Base-by-base conservation (phyloP, 116 monocot genomes). In the Posidonia oceanica region DNA sequence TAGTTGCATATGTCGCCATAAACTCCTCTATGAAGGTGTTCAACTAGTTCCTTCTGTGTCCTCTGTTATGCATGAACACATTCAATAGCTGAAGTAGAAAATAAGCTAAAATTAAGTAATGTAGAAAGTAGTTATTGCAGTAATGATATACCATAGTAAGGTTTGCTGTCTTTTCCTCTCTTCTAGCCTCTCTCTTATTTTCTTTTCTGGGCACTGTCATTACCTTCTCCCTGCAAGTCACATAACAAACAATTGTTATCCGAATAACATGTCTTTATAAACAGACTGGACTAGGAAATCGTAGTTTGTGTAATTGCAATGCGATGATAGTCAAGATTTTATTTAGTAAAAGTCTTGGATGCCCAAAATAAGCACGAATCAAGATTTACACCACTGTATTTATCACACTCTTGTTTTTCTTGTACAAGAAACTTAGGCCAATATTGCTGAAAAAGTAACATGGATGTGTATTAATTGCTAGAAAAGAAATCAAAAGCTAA, bases 1-100 rank as follows among this genome's bases (percentile, higher is more conserved):
- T 85, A 87, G 29, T 98, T 90, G 64, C 88, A 89, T 59, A 96
- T 91, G 29, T 98, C 98, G 77, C 80, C 84, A 87, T 93, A 93
- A 66, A 93, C 88, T 63, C 90, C 90, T 78, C 84, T 98, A 52
- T 85, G 83, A 2, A 98, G 76, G 44, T 93, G 89, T 66, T 98
- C 93, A 68, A 93, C 62, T 62, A 98, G 69, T 81, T 98, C 98
- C 29, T 88, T 87, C 68, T 93, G 88, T 39, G 93, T 93, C 71
- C 82, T 86, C 98, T 98, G 73, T 68, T 77, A 76, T 71, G 71
- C 15, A 60, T 40, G 4, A 71, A 70, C 15, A 75, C 67, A 44
- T 0, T 75, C 44, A 83, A 7, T 41, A 39, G 40, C 65, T 18
- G 14, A 56, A 56, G 18, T 14, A 64, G 67, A 29, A 3, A 44